Percentiles rank a stretch among this genome's conserved stretches.
These are phyloP conservation scores for Pseudotulostoma volvatum DNA, from an alignment of 495 filamentous ascomycete genomes.

Conservation along the genomic window DNA sequence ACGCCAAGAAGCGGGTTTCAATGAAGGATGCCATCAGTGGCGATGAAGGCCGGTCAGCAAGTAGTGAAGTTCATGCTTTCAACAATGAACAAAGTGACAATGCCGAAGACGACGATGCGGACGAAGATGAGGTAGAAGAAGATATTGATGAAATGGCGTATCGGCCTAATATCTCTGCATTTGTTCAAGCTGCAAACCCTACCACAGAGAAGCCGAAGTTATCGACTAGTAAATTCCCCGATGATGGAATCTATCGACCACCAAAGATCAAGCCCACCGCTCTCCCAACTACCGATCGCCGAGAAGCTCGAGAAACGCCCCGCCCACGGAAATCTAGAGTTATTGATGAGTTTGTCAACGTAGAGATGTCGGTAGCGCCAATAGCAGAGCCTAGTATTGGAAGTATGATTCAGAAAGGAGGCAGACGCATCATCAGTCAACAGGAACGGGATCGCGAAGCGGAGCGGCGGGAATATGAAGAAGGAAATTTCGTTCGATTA, in stretches of 20 bases:
- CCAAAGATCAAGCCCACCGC: constrained; percentile 66
- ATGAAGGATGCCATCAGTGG: not conserved
- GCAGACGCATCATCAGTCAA: constrained; percentile 55
- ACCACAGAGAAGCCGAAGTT: constrained; percentile 7
- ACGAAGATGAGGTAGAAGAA: constrained; percentile 19
- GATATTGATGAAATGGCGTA: constrained; percentile 48
- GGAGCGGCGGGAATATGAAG: constrained; percentile 65
- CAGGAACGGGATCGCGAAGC: constrained; percentile 52
- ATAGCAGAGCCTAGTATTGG: constrained; percentile 70
- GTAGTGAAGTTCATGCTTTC: too few species aligned
- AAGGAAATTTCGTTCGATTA: constrained; percentile 70
- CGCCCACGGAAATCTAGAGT: constrained; percentile 47
- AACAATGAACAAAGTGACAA: constrained; percentile 8
- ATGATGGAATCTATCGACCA: constrained; percentile 60
- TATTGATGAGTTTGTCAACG: constrained; percentile 70
- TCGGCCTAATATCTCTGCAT: constrained; percentile 47
- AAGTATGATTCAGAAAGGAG: constrained; percentile 56
- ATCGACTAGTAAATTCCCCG: constrained; percentile 10
- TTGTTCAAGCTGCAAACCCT: constrained; percentile 23
- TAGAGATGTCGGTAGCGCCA: constrained; percentile 63
- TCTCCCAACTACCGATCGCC: constrained; percentile 39
- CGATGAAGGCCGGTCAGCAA: not conserved
- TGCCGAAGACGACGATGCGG: constrained; percentile 25
- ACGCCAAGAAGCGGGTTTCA: constrained; percentile 4
- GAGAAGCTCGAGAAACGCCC: constrained; percentile 40